Base-by-base conservation (phyloP, 2,329 filamentous ascomycete genomes). In the Septoria petroselini region DNA sequence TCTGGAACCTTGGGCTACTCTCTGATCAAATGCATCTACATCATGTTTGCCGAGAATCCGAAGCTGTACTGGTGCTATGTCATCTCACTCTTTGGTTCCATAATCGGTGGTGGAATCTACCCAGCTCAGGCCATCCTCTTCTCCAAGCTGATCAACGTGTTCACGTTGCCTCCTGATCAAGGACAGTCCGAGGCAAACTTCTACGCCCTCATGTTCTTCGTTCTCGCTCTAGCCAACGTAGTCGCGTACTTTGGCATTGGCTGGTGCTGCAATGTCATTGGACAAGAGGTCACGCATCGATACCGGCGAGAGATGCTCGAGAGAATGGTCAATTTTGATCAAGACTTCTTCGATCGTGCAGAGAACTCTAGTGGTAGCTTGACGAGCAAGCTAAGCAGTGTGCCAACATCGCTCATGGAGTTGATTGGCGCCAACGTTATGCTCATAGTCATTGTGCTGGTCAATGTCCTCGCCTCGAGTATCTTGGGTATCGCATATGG, bases 181-280 rank as follows among this genome's bases (percentile, higher is more conserved):
- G 70, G 72, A 3, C 63, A 69, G 15, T 52, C 69, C 1, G 63
- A 70, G 43, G 73, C 71, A 7, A 70, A 79, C 55, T 78, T 79
- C 59, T 79, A 72, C 63, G 69, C 75, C 0, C 67, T 80, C 9
- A 80, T 80, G 75, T 79, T 80, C 60, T 78, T 80, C 59, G 62
- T 80, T 6, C 70, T 80, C 4, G 76, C 77, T 0, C 55, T 80
- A 7, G 73, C 65, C 1, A 73, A 76, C 25, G 63, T 70, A 0
- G 34, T 70, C 3, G 71, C 67, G 27, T 80, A 76, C 54, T 72
- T 70, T 19, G 53, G 59, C n/a, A 61, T 79, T 3, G 76, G 76
- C 1, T 75, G 65, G 61, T 57, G 63, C 1, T 71, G 71, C 14
- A 76, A 75, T 44, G 64, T 70, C 2, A 66, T 78, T 21, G 71